Base-by-base conservation (phyloP, 202 grass and related monocot species). In the Eragrostis tef region DNA sequence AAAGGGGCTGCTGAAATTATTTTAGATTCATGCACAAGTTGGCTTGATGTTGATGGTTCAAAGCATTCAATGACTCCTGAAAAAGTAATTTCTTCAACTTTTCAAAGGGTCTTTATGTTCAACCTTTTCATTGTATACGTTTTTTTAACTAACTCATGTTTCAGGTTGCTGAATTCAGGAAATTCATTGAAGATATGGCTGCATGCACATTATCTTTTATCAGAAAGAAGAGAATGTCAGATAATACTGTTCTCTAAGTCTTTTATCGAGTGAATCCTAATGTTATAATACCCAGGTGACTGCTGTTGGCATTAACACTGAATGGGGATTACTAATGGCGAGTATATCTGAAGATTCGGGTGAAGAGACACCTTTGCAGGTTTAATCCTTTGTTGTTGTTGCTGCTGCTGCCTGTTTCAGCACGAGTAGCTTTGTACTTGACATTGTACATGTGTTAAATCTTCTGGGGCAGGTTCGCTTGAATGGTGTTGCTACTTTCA, bases 1-100 rank as follows among this genome's bases (percentile, higher is more conserved):
- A 99, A 99, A 91, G 96, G 96, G 70, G 96, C 96, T 27, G 96
- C 93, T 81, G 96, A 99, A 86, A 91, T 99, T 81, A 87, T 99
- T 88, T 78, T 99, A 72, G 85, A 88, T 36, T 87, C 90, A 47
- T 99, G 96, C 85, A 91, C 89, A 8, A 53, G 62, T 65, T 99
- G 89, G 88, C 9, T 99, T 81, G 93, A 93, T 62, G 39, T 61
- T 58, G 87, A 89, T 87, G 92, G 90, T 62, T 88, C 85, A 9
- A 88, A 84, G 52, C 77, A 93, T 15, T 43, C 84, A 19, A 87
- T 99, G 88, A 88, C 82, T 36, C 31, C 87, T 58, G 85, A 95
- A 15, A 95, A 93, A 74, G 93, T 90, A 86, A 85, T 50, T 12
- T 83, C 22, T 59, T 76, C 49, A 73, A 34, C 12, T 14, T 45